These are phyloP conservation scores for Agrocybe praecox DNA, from an alignment of 768 basidiomycete genomes.

Conservation along the genomic window DNA sequence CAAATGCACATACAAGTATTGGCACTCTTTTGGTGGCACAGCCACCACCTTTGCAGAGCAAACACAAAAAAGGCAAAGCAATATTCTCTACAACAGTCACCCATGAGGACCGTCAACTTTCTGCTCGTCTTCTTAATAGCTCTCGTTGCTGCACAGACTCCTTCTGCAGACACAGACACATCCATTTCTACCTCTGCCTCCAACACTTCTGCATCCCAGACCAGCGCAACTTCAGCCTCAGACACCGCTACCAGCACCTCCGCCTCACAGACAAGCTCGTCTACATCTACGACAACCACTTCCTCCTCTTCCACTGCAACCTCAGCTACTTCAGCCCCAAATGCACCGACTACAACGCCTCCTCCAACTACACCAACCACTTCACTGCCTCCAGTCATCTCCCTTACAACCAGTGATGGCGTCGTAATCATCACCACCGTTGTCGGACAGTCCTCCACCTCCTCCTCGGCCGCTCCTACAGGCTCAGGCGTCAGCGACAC, in stretches of 20 bases:
- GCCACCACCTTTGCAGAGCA: not conserved
- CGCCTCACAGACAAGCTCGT: not conserved
- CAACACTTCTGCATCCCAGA: not conserved
- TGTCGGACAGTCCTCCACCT: conserved; percentile 17
- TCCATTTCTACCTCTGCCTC: not conserved
- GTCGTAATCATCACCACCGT: conserved; percentile 25
- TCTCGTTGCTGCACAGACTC: not conserved
- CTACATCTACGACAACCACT: conserved; percentile 12
- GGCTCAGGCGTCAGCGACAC: conserved; percentile 23
- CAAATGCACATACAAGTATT: too few relatives aligned
- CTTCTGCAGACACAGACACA: not conserved
- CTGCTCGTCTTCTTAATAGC: not conserved
- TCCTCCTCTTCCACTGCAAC: conserved; percentile 15
- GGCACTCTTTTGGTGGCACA: too few relatives aligned
- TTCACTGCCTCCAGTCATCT: conserved; percentile 1
- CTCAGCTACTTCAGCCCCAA: conserved; percentile 11
- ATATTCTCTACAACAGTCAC: not conserved
- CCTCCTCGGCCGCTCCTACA: conserved; percentile 26
- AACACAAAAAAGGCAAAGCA: not conserved
- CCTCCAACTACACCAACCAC: conserved; percentile 17
- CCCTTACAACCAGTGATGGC: conserved; percentile 20
- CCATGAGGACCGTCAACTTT: not conserved
- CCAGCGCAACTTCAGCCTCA: not conserved
- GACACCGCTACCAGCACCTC: not conserved
- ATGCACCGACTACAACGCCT: conserved; percentile 12